phyloP scores from a whole-genome alignment of 1,284 basidiomycete species.

The Rhodotorula sp. region DNA sequence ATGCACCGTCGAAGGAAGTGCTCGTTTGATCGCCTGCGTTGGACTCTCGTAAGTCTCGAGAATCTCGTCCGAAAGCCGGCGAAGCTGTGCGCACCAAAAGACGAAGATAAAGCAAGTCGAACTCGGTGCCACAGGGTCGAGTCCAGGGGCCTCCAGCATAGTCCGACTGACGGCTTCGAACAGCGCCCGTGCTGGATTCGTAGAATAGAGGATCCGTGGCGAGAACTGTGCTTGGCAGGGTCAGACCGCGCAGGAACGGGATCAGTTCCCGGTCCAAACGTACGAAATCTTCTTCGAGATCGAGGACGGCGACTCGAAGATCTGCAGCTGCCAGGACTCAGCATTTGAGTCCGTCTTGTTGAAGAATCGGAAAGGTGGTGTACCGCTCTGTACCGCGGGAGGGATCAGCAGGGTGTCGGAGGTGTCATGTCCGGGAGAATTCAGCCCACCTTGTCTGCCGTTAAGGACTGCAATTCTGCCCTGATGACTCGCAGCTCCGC shows the following conservation, averaged over 20 bases:
- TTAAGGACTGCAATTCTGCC: neutral
- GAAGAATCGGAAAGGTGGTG: no score
- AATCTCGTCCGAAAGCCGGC: neutral
- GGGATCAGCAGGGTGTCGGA: neutral
- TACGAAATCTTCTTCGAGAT: conserved; percentile 23
- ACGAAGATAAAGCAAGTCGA: conserved; percentile 1
- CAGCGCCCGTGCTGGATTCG: neutral
- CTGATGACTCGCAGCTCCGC: neutral
- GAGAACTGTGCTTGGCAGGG: conserved; percentile 2
- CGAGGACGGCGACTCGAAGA: conserved; percentile 20
- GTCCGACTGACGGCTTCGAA: neutral
- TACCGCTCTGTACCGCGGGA: no score
- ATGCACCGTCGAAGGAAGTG: conserved; percentile 9
- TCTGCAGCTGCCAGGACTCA: neutral
- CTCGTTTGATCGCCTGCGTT: neutral
- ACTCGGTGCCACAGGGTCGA: neutral
- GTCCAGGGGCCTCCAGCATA: neutral
- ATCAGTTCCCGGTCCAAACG: neutral
- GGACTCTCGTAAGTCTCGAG: neutral
- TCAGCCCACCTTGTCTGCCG: neutral
- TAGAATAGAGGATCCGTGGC: neutral
- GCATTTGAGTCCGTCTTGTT: neutral
- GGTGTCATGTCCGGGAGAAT: no score
- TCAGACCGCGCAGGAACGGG: no score
- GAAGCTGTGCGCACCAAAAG: conserved; percentile 3